phyloP scores from a whole-genome alignment of 1,139 yeast species.

The Pichia sp. region DNA sequence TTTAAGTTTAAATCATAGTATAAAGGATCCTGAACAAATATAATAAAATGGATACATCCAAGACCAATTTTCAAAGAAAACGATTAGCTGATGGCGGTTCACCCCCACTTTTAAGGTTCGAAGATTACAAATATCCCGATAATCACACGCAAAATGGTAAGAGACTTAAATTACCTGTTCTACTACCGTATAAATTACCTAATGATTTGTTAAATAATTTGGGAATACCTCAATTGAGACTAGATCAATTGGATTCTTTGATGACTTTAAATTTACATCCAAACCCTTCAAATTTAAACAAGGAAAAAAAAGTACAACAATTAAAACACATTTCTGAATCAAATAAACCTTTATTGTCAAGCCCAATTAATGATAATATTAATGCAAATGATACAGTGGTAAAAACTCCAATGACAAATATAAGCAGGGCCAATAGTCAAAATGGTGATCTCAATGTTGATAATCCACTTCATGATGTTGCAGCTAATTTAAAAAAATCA shows the following conservation, averaged over 20 bases:
- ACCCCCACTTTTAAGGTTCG: not conserved
- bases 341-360: too few relatives aligned
- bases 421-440: too few relatives aligned
- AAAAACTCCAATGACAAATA: too few relatives aligned
- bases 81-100: too few relatives aligned
- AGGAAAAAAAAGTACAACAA: not conserved
- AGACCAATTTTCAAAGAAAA: not conserved
- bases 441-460: not conserved
- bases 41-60: too few relatives aligned
- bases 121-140: conserved; percentile 7
- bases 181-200: conserved; percentile 13
- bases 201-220: conserved; percentile 3
- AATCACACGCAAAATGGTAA: not conserved
- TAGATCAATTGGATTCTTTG: conserved; percentile 5
- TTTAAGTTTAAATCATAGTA: too few relatives aligned
- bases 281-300: too few relatives aligned
- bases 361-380: too few relatives aligned
- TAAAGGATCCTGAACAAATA: too few relatives aligned
- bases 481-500: conserved; percentile 6
- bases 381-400: too few relatives aligned
- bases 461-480: conserved; percentile 2
- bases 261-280: not conserved
- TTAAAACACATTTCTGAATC: conserved; percentile 11
- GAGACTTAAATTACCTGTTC: conserved; percentile 11
- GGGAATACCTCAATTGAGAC: conserved; percentile 7